These are phyloP conservation scores for Sutorius eximius DNA, from an alignment of 1,284 basidiomycete genomes.

Conservation along the genomic window DNA sequence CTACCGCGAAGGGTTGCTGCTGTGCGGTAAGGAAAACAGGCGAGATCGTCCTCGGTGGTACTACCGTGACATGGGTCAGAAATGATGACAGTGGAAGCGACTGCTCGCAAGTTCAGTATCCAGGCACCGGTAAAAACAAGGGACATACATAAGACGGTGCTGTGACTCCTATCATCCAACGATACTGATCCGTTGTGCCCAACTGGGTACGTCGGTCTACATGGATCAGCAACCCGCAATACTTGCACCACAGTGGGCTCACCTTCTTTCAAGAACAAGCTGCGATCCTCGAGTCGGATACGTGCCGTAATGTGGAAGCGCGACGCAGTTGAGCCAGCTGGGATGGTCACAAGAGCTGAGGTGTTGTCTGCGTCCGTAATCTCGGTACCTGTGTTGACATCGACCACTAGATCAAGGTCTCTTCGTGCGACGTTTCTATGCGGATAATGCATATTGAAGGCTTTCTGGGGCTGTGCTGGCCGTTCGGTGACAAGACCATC, in stretches of 20 bases:
- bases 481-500: constrained; percentile 1
- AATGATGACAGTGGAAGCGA: constrained; percentile 43
- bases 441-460: constrained; percentile 40
- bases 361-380: neutral
- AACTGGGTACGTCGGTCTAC: constrained; percentile 46
- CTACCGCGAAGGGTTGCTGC: constrained; percentile 57
- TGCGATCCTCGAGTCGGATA: constrained; percentile 61
- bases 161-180: constrained; percentile 69
- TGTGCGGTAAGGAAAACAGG: constrained; percentile 36
- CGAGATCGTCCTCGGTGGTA: constrained; percentile 38
- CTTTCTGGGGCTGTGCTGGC: constrained; percentile 30
- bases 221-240: constrained; percentile 1
- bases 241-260: constrained; percentile 10
- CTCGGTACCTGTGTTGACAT: neutral
- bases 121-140: neutral
- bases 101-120: constrained; percentile 13
- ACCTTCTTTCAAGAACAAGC: constrained; percentile 62
- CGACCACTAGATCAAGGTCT: constrained; percentile 33
- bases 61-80: constrained; percentile 46
- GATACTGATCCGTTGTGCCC: constrained; percentile 49
- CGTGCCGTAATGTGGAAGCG: constrained; percentile 70
- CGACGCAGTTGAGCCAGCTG: constrained; percentile 36
- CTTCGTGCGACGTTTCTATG: constrained; percentile 47
- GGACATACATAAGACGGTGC: constrained; percentile 68
- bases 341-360: constrained; percentile 10